phyloP scores from a whole-genome alignment of 73 alveolate genomes.

The Uronychia binucleata region DNA sequence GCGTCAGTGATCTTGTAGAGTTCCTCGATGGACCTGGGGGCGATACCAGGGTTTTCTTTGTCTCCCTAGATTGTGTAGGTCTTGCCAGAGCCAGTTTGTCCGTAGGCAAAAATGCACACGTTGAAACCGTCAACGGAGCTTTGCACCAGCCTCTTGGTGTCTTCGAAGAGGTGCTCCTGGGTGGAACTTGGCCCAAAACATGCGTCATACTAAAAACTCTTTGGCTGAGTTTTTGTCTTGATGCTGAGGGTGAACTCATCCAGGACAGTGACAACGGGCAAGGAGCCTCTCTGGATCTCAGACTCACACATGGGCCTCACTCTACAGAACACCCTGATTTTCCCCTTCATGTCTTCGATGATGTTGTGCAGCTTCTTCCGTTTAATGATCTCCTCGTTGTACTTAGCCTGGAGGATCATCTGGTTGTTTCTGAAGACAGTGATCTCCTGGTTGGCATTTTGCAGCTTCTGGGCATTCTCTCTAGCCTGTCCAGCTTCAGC shows the following conservation, averaged over 20 bases:
- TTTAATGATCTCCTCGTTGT: conserved; percentile 32
- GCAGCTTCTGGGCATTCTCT: background rate
- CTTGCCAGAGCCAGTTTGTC: conserved; percentile 99
- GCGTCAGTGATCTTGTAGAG: conserved; percentile 58
- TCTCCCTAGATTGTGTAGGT: conserved; percentile 97
- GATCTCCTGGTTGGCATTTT: background rate
- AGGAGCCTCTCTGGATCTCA: conserved; percentile 38
- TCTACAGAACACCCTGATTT: conserved; percentile 93
- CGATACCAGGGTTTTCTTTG: conserved; percentile 87
- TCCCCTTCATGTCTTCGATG: conserved; percentile 91
- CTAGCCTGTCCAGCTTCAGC: too few relatives aligned
- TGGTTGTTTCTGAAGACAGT: background rate
- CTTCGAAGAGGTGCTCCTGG: conserved; percentile 91
- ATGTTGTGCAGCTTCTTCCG: conserved; percentile 68
- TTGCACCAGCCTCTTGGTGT: conserved; percentile 80
- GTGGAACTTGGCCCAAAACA: conserved; percentile 71
- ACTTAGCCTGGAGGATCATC: background rate
- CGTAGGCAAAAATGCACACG: conserved; percentile 98
- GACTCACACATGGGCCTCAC: conserved; percentile 82
- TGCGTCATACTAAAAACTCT: conserved; percentile 74
- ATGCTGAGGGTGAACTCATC: conserved; percentile 36
- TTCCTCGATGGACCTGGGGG: conserved; percentile 91
- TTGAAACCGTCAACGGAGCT: conserved; percentile 96
- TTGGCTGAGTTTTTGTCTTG: background rate
- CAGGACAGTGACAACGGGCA: conserved; percentile 24